Evolutionary conservation across 225 moss, liverwort and hornwort genomes (phyloP).

Genomic region (Climacium dendroides): DNA sequence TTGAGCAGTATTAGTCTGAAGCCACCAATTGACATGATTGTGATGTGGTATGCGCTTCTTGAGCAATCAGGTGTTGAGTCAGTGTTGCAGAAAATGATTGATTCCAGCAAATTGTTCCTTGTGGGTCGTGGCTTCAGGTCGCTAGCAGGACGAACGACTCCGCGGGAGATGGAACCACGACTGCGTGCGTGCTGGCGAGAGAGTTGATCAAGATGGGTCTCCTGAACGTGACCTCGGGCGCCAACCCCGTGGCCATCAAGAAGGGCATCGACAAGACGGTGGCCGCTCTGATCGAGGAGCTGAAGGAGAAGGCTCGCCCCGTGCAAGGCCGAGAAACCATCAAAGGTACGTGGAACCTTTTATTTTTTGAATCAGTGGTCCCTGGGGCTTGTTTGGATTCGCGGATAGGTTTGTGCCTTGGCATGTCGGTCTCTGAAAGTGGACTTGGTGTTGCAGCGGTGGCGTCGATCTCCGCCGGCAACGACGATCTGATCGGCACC

Average conservation of each 20-base stretch:
- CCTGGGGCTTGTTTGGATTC: neutral
- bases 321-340: conserved; percentile 90
- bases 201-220: conserved; percentile 91
- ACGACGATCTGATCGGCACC: conserved; percentile 75
- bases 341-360: conserved; percentile 13
- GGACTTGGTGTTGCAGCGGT: conserved; percentile 38
- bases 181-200: conserved; percentile 75
- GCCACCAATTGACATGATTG: too few species aligned
- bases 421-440: neutral
- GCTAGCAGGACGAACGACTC: conserved; percentile 96
- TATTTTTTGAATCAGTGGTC: too few species aligned
- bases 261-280: conserved; percentile 95
- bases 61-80: neutral
- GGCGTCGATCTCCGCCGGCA: conserved; percentile 73
- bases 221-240: conserved; percentile 86
- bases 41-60: neutral
- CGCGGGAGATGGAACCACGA: conserved; percentile 91
- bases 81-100: neutral
- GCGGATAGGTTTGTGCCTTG: neutral
- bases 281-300: conserved; percentile 48
- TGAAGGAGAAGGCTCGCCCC: conserved; percentile 47
- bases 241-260: conserved; percentile 87
- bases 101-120: neutral
- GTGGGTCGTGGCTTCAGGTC: conserved; percentile 19
- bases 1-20: neutral